phyloP scores from a whole-genome alignment of 2,329 filamentous ascomycete species.

The Arthrinium puccinioides region DNA sequence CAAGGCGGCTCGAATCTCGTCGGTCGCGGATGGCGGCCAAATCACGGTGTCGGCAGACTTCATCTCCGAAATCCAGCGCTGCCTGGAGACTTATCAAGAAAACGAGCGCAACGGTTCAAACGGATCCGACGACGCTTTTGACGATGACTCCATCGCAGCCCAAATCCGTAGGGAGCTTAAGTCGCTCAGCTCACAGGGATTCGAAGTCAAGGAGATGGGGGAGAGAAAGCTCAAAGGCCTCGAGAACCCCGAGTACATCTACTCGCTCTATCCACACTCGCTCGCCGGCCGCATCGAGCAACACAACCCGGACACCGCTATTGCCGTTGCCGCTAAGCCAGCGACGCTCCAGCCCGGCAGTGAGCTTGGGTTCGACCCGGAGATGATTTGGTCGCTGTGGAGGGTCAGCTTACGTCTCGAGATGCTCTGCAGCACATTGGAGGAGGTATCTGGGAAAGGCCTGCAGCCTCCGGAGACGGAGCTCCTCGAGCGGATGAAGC shows the following conservation, averaged over 20 bases:
- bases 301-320: constrained; percentile 42
- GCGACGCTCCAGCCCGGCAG: constrained; percentile 56
- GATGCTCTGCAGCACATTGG: constrained; percentile 86
- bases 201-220: constrained; percentile 93
- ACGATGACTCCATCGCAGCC: constrained; percentile 66
- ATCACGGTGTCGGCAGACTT: constrained; percentile 97
- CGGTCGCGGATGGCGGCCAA: constrained; percentile 91
- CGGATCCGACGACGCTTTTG: constrained; percentile 66
- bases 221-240: constrained; percentile 94
- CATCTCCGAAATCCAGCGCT: constrained; percentile 89
- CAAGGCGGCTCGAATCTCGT: constrained; percentile 86
- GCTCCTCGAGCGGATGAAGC: constrained; percentile 62
- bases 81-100: constrained; percentile 83
- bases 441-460: constrained; percentile 54
- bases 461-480: constrained; percentile 78
- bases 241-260: constrained; percentile 93
- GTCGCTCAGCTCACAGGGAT: constrained; percentile 82
- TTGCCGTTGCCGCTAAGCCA: constrained; percentile 43
- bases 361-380: constrained; percentile 69
- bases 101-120: constrained; percentile 63
- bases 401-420: constrained; percentile 81
- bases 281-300: constrained; percentile 73
- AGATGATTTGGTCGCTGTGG: constrained; percentile 86
- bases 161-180: constrained; percentile 82
- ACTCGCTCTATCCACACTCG: constrained; percentile 88